Conservation (phyloP, 2,329 filamentous ascomycete genomes). For the Aspergillus spinulosporus region DNA sequence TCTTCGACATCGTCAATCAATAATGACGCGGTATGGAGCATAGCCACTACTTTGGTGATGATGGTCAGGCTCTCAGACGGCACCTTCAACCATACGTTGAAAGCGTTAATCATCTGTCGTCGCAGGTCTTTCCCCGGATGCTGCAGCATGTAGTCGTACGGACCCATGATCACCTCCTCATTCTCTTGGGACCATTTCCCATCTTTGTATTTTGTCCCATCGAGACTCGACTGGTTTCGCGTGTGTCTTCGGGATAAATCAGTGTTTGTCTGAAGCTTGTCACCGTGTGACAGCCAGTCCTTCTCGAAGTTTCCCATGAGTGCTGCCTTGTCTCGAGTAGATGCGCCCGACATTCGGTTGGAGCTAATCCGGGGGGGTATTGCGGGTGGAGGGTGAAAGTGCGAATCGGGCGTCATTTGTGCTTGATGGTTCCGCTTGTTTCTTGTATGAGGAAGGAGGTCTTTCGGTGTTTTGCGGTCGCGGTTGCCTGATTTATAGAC, state of each 20-base stretch:
- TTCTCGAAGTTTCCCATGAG: conserved; percentile 61
- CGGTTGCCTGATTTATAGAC: neutral
- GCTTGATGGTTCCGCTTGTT: conserved; percentile 6
- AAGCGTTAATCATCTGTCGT: conserved; percentile 46
- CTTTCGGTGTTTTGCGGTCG: neutral
- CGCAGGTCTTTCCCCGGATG: conserved; percentile 50
- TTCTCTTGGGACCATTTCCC: conserved; percentile 42
- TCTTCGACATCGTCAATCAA: conserved; percentile 55
- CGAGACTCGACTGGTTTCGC: conserved; percentile 40
- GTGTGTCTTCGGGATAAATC: conserved; percentile 28
- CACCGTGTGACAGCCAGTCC: conserved; percentile 49
- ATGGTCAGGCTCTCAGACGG: conserved; percentile 41
- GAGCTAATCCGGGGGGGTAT: conserved; percentile 11
- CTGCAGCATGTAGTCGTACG: conserved; percentile 47
- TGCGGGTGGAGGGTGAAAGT: conserved; percentile 8
- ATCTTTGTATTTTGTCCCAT: conserved; percentile 42
- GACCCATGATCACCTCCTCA: conserved; percentile 46
- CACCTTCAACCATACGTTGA: conserved; percentile 48
- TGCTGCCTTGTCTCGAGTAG: conserved; percentile 34
- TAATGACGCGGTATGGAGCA: conserved; percentile 50
- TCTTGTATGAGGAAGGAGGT: too few relatives aligned
- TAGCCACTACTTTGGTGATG: conserved; percentile 46
- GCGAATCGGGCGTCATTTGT: conserved; percentile 21
- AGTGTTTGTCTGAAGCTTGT: conserved; percentile 38
- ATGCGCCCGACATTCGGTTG: conserved; percentile 9